Evolutionary conservation across 2,329 filamentous ascomycete genomes (phyloP), one percentile per base, ranked within the genome.

Genomic region (Fusarium longipes): DNA sequence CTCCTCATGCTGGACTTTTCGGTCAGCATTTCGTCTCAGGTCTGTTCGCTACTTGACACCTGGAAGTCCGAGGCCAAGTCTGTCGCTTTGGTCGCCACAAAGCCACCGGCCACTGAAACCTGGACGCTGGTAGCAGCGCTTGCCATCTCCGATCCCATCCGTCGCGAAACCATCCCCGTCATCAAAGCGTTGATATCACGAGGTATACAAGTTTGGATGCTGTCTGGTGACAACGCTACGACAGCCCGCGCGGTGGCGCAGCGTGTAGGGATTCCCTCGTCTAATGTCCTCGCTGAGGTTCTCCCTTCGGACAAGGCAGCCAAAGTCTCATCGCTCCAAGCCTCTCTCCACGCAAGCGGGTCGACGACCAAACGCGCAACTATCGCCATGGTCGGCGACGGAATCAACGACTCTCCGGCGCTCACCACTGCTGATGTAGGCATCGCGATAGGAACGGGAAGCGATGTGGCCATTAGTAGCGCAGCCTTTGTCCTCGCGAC

Each of bases 171-270:
- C 0, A 78, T 80, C 2, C 74, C 81, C 9, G 88, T 95, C 18
- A 85, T 97, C 58, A 77, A 80, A 8, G 83, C 88, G 2, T 86
- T 97, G 1, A 85, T 87, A 40, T 78, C 84, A 6, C 86, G 86
- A 17, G 88, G 90, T 20, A 89, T 91, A 44, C 86, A 89, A 30
- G 91, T 97, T 6, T 97, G 91, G 88, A 96, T 97, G 93, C 89
- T 97, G 35, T 96, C 93, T 0, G 94, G 94, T 29, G 94, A 97
- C 81, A 97, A 97, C 74, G 81, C 83, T n/a, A 89, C 83, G n/a
- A 97, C 94, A 1, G 94, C 94, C 3, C 83, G 85, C 20, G 93
- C 93, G 0, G 92, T 97, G 4, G 94, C 91, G 1, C 80, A 83
- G 3, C 87, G 87, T 72, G 83, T 97, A 18, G 92, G 92, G 22